Evolutionary conservation across 176 grass and related monocot species (phyloP), one percentile per base, ranked within the genome.

Genomic region (Oryza rufipogon): DNA sequence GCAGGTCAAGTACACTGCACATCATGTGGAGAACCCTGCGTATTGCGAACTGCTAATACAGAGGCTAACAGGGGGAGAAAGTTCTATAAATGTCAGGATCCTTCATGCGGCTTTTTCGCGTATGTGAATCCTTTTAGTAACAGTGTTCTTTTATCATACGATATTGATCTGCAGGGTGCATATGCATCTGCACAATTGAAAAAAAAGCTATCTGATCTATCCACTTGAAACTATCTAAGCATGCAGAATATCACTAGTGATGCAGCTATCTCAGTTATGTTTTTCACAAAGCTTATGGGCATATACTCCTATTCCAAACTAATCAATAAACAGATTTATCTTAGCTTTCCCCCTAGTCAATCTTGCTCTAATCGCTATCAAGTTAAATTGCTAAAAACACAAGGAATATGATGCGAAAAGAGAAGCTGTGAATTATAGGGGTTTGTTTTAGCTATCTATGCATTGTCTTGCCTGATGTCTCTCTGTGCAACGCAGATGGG

Each of bases 1-100:
- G 82, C 91, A 92, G 91, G 81, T 73, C 76, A 98, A 80, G 87
- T 95, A 13, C 72, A 86, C 6, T 98, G 96, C 52, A 83, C 78
- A 49, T 87, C 90, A 73, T 95, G 96, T 67, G 91, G 96, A 61
- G 86, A 70, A 58, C 58, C 85, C 76, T 95, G 89, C 63, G 78
- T 90, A 85, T 70, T 58, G 15, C 82, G 83, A 84, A 92, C 79
- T 30, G 93, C 96, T 70, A 95, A 93, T 79, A 98, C 93, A 74
- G 91, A 95, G 72, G 91, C 80, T 83, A 98, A 95, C 75, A 85
- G 89, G 68, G 96, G 96, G 41, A 95, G 96, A 82, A 93, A 84
- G 75, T 98, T 98, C 83, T 95, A 95, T 61, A 93, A 91, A 82
- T 98, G 96, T 30, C 89, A 74, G 87, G 76, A 90, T 70, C 51